Evolutionary conservation across 192 early-diverging fungal genomes (phyloP), one percentile per base, ranked within the genome.

Genomic region (Umbelopsis sp.): DNA sequence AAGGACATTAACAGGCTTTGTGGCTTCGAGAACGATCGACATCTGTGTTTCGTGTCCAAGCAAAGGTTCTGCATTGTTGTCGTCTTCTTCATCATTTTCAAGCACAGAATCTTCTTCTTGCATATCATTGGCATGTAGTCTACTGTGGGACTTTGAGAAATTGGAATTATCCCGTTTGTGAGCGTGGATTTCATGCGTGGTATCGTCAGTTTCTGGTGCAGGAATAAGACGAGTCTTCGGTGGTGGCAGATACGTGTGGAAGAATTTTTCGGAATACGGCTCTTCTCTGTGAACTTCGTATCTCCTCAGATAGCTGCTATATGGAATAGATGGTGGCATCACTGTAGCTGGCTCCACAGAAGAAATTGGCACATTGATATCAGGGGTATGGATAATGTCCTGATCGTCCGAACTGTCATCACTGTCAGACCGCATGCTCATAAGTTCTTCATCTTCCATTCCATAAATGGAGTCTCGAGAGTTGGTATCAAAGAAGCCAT

Each of bases 301-400:
- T n/a, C 86, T 52, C 29, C 77, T 84, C 10, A 89, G 81, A 52
- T 87, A 89, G 22, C 75, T 78, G 26, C 85, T 82, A 66, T 89
- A 89, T 4, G 87, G 86, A 69, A 89, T 89, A 21, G 87, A 86
- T 65, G 77, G 72, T 41, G 81, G 74, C 22, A 71, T 54, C 16
- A 79, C 67, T 12, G 71, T 36, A 21, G 22, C 45, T 9, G 21
- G 20, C 21, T 56, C 31, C 1, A 16, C n/a, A 12, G 11, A 32
- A 17, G 53, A 12, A 2, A 66, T 36, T 17, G 45, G 24, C 36
- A 29, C 32, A 25, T 43, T 34, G 49, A 70, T 24, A 11, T 31
- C 17, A 45, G 53, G 67, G 10, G 26, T 49, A 6, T 26, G 45
- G n/a, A 49, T 26, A 20, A 32, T 14, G 34, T 29, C 32, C 4